Evolutionary conservation across 257 asterid genomes (phyloP), one percentile per base, ranked within the genome.

Genomic region (Fraxinus pennsylvanica): DNA sequence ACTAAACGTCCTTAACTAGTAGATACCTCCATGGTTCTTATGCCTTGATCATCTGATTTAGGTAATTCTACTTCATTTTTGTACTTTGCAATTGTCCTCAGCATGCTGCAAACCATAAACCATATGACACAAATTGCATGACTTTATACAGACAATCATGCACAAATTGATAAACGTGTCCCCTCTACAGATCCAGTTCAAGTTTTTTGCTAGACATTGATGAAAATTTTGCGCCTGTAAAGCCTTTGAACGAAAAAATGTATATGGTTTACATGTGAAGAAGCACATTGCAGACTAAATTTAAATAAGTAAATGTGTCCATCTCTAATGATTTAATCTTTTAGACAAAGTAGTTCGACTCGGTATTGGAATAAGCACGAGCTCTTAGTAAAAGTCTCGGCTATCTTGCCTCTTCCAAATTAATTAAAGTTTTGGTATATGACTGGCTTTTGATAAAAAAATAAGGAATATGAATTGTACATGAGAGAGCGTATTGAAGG

Each of bases 71-170:
- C 90, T 74, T 89, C 89, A 35, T 78, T 74, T 78, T 80, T 86
- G 87, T 87, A 89, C 90, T 86, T 86, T 33, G 87, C 75, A 72
- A 86, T 81, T 6, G 88, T 89, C 86, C 89, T 82, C 32, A 59
- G 77, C 12, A 87, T 83, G 75, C 94, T 89, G 85, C 84, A 79
- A 30, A 15, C 22, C 14, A 45, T 32, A 47, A 45, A 47, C 47
- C 17, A 8, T 14, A 25, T 72, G 67, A 63, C 21, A 12, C n/a
- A 61, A 25, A 61, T 61, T n/a, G 9, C 66, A 57, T n/a, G 29
- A 19, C 15, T 61, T 21, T 61, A 25, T 4, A 61, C 2, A 17
- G 33, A 9, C 2, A 30, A 25, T 25, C 15, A 9, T 61, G 68
- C 33, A 61, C n/a, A 25, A 25, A 25, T 25, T 25, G 5, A 61